A percentile compares a stretch with the other conserved stretches of the same genome.
These are phyloP conservation scores for Begonia masoniana DNA, from an alignment of 306 rosid species.

Conservation along the genomic window DNA sequence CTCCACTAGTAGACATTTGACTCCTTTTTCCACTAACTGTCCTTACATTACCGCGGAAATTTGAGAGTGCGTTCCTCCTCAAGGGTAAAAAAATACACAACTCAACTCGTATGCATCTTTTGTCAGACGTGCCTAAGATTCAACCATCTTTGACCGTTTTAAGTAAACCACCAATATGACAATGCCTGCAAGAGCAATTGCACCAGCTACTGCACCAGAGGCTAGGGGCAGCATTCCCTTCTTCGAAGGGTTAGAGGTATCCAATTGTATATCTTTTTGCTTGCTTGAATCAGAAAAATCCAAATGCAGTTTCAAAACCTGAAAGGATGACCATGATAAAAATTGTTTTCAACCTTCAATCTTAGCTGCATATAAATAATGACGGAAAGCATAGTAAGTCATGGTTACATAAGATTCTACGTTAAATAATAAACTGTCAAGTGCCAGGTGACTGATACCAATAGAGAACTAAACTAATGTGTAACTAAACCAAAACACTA, in stretches of 20 bases:
- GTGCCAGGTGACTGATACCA: no score
- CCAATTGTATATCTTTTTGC: constrained; percentile 7
- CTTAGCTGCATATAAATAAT: no score
- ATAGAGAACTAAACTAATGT: no score
- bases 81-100: no score
- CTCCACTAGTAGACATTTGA: no score
- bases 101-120: no score
- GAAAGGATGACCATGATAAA: constrained; percentile 3
- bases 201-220: constrained; percentile 51
- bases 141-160: constrained; percentile 37
- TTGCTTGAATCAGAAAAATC: constrained; percentile 34
- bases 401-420: no score
- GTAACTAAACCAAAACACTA: no score
- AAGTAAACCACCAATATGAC: constrained; percentile 42
- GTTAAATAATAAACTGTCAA: no score
- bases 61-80: not conserved
- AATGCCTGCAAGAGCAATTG: constrained; percentile 37
- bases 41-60: not conserved
- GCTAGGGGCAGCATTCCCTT: constrained; percentile 19
- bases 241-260: constrained; percentile 12
- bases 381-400: no score
- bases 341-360: no score
- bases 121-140: not conserved
- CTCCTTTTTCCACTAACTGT: not conserved
- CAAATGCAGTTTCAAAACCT: constrained; percentile 79